These are phyloP conservation scores for Cryptosporidium ubiquitum DNA, from an alignment of 169 alveolate species.

Conservation along the genomic window DNA sequence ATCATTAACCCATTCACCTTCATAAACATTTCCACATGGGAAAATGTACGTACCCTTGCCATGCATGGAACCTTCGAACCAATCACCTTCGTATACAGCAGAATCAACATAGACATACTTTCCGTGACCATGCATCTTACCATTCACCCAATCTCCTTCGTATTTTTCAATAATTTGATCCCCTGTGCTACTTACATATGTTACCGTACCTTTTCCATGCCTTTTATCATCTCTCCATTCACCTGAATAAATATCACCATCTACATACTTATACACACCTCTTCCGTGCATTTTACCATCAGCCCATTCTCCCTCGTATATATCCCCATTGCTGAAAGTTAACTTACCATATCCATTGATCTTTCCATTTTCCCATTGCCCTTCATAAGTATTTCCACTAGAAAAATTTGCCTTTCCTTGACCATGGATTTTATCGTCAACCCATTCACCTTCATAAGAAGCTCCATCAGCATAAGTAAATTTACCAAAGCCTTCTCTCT, in stretches of 20 bases:
- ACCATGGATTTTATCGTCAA: conserved; percentile 93
- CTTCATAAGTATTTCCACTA: conserved; percentile 88
- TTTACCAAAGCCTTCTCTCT: conserved; percentile 93
- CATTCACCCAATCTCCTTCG: conserved; percentile 94
- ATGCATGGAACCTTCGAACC: conserved; percentile 95
- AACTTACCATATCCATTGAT: conserved; percentile 92
- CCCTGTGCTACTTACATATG: conserved; percentile 82
- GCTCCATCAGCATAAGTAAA: conserved; percentile 94
- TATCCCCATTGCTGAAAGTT: conserved; percentile 92
- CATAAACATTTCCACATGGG: conserved; percentile 92
- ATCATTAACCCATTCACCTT: conserved; percentile 95
- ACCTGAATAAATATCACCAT: conserved; percentile 94
- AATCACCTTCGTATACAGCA: conserved; percentile 95
- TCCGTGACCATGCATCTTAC: conserved; percentile 94
- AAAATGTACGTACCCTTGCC: conserved; percentile 92
- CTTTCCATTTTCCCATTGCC: conserved; percentile 93
- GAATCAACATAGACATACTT: conserved; percentile 92
- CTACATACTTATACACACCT: conserved; percentile 92
- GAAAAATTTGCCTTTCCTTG: conserved; percentile 91
- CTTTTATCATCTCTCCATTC: conserved; percentile 94
- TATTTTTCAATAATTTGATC: conserved; percentile 85
- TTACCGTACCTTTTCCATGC: conserved; percentile 93
- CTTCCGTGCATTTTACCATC: conserved; percentile 95
- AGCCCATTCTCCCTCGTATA: conserved; percentile 95
- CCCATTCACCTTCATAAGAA: conserved; percentile 95